Base-by-base conservation (phyloP, 2,329 filamentous ascomycete species). In the Phyllosticta ampelicida region DNA sequence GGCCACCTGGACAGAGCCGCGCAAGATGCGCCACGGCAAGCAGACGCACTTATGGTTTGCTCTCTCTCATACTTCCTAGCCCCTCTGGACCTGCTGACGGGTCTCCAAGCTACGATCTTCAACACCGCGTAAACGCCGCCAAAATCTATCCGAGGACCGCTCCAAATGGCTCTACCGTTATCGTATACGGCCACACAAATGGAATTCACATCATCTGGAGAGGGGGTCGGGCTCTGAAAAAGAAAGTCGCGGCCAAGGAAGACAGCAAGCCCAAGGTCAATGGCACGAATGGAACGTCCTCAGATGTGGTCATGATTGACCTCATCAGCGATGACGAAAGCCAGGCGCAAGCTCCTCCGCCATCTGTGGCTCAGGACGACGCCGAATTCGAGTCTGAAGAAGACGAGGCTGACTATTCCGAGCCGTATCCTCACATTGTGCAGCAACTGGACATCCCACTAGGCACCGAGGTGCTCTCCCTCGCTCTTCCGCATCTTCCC, bases 121-220 rank as follows among this genome's bases (percentile, higher is more conserved):
- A 80, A 13, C 78, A 82, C 66, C 80, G 81, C 64, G 74, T 82
- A 60, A 77, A 81, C 70, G 72, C 74, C 58, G 76, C 81, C 11
- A 76, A 77, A 66, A 73, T 80, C 62, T 86, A 86, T 65, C 83
- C 83, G 5, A 67, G 80, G 44, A 74, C 75, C 61, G 75, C 81
- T 19, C 78, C 81, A 20, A 85, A 85, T 68, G 81, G 81, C 66
- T 85, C 83, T 3, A 81, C 79, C 2, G 74, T 86, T 60, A 73
- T 85, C 51, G 65, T 86, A 11, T 84, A 83, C 63, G 83, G 79
- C 52, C 78, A 84, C 62, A 78, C 80, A 49, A 74, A 73, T 49
- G 84, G 83, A 5, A 63, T 86, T 20, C 77, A 78, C 59, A 70
- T 86, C 53, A 63, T 83, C 28, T 86, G 83, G 83, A 75, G 80